Evolutionary conservation across 2,329 filamentous ascomycete species (phyloP), one percentile per base, ranked within the genome.

Genomic region (Colletotrichum coccodes): DNA sequence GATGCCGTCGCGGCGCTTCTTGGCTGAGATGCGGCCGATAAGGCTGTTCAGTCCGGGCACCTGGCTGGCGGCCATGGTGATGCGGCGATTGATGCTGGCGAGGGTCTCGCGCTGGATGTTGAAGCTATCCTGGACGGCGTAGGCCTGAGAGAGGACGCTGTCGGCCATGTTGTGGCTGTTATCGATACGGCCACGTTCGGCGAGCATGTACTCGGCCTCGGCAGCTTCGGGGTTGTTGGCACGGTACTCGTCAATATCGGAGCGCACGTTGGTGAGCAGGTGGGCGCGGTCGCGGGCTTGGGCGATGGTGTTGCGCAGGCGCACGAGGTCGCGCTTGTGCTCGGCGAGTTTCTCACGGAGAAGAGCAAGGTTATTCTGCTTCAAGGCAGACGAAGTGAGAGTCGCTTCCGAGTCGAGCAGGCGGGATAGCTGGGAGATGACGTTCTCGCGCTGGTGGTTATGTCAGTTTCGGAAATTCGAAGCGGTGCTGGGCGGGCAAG

Each of bases 201-300:
- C 92, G 32, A 99, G 87, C 95, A 99, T 98, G 84, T 98, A 99
- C 70, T 99, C 95, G 53, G 94, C 94, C 82, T 98, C 96, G 62
- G 91, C 92, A 3, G 90, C 90, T 73, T 89, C 92, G 9, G 94
- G 93, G 78, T 97, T 96, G 64, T 89, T 90, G 57, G 91, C 89
- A 62, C 92, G 93, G 83, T 97, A 98, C 62, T 94, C 91, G 79
- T 94, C 89, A 79, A 98, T 98, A 79, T 99, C 96, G 75, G 92
- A 92, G 71, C 94, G 93, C 56, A 99, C 94, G 76, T 94, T 96
- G 60, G 91, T 92, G 64, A 99, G 90, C 36, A 99, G 90, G 80
- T 98, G 97, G 64, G 93, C 92, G 72, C 94, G 91, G 80, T 97
- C 91, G 76, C 96, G 92, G 56, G 93, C 90, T 73, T 95, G 91